Conservation (phyloP, 495 filamentous ascomycete species). For the Xylaria sp. region DNA sequence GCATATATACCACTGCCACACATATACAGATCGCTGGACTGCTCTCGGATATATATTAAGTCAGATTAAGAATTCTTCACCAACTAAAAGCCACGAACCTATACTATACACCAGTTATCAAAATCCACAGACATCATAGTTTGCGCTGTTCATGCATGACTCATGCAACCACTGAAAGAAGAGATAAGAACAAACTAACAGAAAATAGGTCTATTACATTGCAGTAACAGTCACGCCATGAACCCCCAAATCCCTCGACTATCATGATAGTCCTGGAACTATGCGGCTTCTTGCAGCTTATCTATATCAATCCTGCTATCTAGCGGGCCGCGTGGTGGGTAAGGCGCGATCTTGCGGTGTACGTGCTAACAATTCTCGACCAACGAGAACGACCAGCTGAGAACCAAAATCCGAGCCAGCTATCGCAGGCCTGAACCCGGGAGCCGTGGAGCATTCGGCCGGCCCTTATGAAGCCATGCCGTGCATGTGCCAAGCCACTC, state of each 20-base stretch:
- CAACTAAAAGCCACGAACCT: background rate
- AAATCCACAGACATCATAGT: background rate
- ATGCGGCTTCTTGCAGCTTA: background rate
- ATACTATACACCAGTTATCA: background rate
- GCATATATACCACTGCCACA: background rate
- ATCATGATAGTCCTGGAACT: background rate
- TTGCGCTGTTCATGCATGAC: background rate
- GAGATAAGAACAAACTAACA: conserved; percentile 1
- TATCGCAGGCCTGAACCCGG: background rate
- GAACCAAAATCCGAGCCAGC: background rate
- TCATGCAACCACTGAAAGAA: background rate
- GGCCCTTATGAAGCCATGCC: background rate
- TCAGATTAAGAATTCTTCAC: background rate
- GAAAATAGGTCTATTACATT: background rate
- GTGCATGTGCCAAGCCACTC: conserved; percentile 20
- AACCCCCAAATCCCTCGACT: background rate
- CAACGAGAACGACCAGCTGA: background rate
- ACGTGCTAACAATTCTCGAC: background rate
- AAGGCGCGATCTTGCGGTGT: background rate
- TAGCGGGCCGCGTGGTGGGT: background rate
- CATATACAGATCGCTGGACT: background rate
- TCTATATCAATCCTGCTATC: background rate
- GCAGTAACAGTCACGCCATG: conserved; percentile 13
- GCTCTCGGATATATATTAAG: background rate
- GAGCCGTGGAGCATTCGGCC: background rate